These are phyloP conservation scores for Penicillium riverlandense DNA, from an alignment of 495 filamentous ascomycete genomes.

Conservation along the genomic window DNA sequence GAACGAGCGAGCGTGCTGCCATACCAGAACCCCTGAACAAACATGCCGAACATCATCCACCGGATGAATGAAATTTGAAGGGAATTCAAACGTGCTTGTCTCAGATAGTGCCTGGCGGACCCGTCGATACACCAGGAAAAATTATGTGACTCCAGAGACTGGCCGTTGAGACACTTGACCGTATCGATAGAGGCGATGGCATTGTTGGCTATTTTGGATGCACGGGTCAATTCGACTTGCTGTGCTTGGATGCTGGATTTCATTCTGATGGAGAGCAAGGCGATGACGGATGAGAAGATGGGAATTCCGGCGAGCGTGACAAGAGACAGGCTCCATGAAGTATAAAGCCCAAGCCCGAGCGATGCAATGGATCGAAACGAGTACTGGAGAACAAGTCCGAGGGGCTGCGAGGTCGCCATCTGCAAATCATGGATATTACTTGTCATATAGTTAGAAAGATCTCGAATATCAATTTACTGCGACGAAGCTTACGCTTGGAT, in stretches of 20 bases:
- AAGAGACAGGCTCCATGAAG: constrained; percentile 78
- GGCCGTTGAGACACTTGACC: constrained; percentile 81
- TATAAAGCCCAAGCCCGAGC: constrained; percentile 64
- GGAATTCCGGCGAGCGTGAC: constrained; percentile 75
- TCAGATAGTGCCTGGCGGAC: constrained; percentile 58
- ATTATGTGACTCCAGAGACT: constrained; percentile 58
- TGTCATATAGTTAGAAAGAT: too few species aligned
- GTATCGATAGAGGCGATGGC: constrained; percentile 71
- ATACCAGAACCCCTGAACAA: constrained; percentile 90
- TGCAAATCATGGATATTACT: constrained; percentile 84
- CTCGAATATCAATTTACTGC: too few species aligned
- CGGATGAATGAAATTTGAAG: constrained; percentile 65
- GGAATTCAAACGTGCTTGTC: constrained; percentile 60
- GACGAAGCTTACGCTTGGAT: constrained; percentile 59
- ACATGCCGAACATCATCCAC: constrained; percentile 70
- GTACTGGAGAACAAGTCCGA: constrained; percentile 63
- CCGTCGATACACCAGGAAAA: constrained; percentile 51
- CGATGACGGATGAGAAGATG: constrained; percentile 52
- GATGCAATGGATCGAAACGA: constrained; percentile 53
- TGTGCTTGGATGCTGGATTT: constrained; percentile 63
- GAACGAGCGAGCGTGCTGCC: constrained; percentile 58
- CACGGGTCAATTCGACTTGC: constrained; percentile 56
- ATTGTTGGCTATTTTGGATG: constrained; percentile 64
- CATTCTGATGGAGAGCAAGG: constrained; percentile 50
- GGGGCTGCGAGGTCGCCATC: constrained; percentile 65